A percentile compares a stretch with the other conserved stretches of the same genome.
Conservation (phyloP, 805 yeast species). For the Saccharomyces paradoxus region DNA sequence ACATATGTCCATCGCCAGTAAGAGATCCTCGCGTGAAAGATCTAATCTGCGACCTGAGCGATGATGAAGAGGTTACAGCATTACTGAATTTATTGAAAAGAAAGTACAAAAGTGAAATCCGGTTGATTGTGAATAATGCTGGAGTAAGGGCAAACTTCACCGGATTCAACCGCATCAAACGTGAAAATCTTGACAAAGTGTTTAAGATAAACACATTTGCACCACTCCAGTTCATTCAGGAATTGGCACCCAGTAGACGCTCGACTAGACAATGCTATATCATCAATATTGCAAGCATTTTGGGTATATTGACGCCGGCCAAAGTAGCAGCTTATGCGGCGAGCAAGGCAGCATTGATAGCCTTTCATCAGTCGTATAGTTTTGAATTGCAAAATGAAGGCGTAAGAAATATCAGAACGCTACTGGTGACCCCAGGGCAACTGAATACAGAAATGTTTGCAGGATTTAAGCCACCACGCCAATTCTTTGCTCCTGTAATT, state of each 20-base stretch:
- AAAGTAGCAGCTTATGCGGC: conserved; percentile 74
- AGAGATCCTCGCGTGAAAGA: not conserved
- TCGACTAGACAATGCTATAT: conserved; percentile 54
- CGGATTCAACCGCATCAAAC: conserved; percentile 40
- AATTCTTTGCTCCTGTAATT: conserved; percentile 69
- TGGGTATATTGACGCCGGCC: conserved; percentile 78
- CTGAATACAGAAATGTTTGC: conserved; percentile 64
- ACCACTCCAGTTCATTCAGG: conserved; percentile 56
- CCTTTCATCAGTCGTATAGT: conserved; percentile 74
- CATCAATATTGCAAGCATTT: conserved; percentile 68
- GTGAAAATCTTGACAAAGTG: conserved; percentile 47
- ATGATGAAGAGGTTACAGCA: not conserved
- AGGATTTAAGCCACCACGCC: conserved; percentile 68
- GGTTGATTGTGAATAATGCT: conserved; percentile 75
- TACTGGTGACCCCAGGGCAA: conserved; percentile 81
- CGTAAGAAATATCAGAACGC: conserved; percentile 51
- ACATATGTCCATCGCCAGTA: conserved; percentile 4
- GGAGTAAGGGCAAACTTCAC: conserved; percentile 55
- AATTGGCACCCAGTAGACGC: conserved; percentile 53
- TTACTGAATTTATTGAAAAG: conserved; percentile 26
- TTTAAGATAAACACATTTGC: conserved; percentile 60
- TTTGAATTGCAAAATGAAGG: conserved; percentile 51
- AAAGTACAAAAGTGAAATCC: conserved; percentile 42
- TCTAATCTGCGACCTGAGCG: not conserved
- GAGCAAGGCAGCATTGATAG: conserved; percentile 74